A percentile compares a stretch with the other conserved stretches of the same genome.
phyloP scores from a whole-genome alignment of 257 asterid species.

The Leptodermis oblonga region DNA sequence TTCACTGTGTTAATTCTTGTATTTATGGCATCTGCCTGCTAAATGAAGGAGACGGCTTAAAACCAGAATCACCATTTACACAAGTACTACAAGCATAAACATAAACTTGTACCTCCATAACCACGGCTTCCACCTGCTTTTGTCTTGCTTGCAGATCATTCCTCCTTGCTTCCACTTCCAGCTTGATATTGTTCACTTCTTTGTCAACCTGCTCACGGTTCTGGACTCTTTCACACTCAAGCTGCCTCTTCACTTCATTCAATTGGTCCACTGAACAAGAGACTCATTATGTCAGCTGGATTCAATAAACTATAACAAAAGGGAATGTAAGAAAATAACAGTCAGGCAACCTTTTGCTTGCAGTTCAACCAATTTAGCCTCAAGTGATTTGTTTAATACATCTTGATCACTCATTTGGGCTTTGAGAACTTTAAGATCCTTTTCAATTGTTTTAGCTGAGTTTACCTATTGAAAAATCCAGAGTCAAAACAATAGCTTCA shows the following conservation, averaged over 20 bases:
- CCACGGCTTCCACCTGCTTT: slow-evolving; percentile 54
- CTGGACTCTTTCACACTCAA: slow-evolving; percentile 53
- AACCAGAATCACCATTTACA: slow-evolving; percentile 9
- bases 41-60: slow-evolving; percentile 16
- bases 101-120: slow-evolving; percentile 50
- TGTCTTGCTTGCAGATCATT: slow-evolving; percentile 46
- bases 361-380: slow-evolving; percentile 56
- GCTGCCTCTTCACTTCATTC: slow-evolving; percentile 49
- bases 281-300: slow-evolving; percentile 10
- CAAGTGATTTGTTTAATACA: slow-evolving; percentile 57
- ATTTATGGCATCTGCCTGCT: slow-evolving; percentile 50
- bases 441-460: slow-evolving; percentile 67
- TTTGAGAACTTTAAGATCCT: slow-evolving; percentile 69
- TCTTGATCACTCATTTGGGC: slow-evolving; percentile 61
- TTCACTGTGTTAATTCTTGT: slow-evolving; percentile 36
- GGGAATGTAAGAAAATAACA: slow-evolving; percentile 18
- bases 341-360: slow-evolving; percentile 57
- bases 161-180: slow-evolving; percentile 59
- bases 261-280: slow-evolving; percentile 52
- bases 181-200: slow-evolving; percentile 57
- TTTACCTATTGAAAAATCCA: slow-evolving; percentile 41
- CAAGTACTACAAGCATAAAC: neutral
- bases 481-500: neutral
- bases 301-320: slow-evolving; percentile 7
- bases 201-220: slow-evolving; percentile 39